Conservation (phyloP, 2,329 filamentous ascomycete species). For the Leptographium procerum region DNA sequence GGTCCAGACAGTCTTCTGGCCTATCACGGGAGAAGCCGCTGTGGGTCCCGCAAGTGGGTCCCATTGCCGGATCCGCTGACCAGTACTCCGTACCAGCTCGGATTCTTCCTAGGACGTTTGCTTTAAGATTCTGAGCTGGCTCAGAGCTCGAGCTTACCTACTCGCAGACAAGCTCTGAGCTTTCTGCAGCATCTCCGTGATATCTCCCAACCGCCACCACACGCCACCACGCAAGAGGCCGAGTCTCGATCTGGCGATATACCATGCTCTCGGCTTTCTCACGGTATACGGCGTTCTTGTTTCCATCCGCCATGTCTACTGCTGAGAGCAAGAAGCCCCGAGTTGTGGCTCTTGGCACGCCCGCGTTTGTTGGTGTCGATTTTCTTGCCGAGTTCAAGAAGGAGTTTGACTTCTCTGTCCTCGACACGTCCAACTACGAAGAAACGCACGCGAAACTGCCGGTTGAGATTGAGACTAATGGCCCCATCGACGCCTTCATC, state of each 20-base stretch:
- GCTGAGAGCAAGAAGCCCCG: no score
- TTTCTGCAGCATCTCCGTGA: no score
- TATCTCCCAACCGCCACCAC: no score
- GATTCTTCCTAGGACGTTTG: no score
- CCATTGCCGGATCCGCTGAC: conserved; percentile 16
- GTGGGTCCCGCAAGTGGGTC: conserved; percentile 28
- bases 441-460: conserved; percentile 26
- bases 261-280: no score
- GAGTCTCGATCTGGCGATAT: no score
- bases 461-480: conserved; percentile 21
- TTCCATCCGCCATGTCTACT: conserved; percentile 9
- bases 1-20: neutral
- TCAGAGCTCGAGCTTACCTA: no score
- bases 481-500: conserved; percentile 35
- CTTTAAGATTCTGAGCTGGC: no score
- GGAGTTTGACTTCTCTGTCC: conserved; percentile 27
- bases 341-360: conserved; percentile 29
- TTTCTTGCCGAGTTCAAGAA: conserved; percentile 27
- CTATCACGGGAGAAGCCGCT: neutral
- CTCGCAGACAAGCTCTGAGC: no score
- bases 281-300: no score
- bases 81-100: no score
- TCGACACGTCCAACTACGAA: conserved; percentile 24
- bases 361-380: conserved; percentile 25
- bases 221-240: no score